Percentiles rank a stretch among this genome's conserved stretches.
Evolutionary conservation across 805 yeast genomes (phyloP).

Genomic region (Naumovozyma dairenensis): DNA sequence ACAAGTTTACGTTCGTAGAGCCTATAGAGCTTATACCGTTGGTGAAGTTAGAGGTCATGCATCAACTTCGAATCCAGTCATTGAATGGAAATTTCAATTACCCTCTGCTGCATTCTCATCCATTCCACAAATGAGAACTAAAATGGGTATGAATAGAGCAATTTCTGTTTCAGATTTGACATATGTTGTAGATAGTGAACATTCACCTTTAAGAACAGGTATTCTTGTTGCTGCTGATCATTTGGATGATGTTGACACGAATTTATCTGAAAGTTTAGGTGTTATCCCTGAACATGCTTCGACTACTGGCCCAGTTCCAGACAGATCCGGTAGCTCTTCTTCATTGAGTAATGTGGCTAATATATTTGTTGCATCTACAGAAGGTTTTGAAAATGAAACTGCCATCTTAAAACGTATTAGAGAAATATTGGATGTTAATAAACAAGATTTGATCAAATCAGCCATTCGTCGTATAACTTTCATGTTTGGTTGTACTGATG

Average conservation of each 20-base stretch:
- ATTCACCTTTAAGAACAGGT: slow-evolving; percentile 70
- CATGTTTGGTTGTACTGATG: slow-evolving; percentile 73
- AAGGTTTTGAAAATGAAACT: slow-evolving; percentile 63
- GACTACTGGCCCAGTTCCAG: slow-evolving; percentile 40
- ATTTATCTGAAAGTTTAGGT: slow-evolving; percentile 65
- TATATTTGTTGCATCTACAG: slow-evolving; percentile 63
- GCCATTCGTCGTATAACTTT: slow-evolving; percentile 89
- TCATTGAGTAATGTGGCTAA: slow-evolving; percentile 72
- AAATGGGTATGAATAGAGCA: slow-evolving; percentile 64
- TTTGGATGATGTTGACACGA: slow-evolving; percentile 84
- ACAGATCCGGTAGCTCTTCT: slow-evolving; percentile 31
- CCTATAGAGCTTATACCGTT: slow-evolving; percentile 91
- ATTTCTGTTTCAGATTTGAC: slow-evolving; percentile 89
- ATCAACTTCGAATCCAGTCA: slow-evolving; percentile 49
- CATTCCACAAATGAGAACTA: slow-evolving; percentile 40
- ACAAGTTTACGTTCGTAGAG: slow-evolving; percentile 92
- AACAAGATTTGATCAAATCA: slow-evolving; percentile 58
- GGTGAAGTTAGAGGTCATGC: slow-evolving; percentile 60
- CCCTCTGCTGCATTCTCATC: slow-evolving; percentile 77
- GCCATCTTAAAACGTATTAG: slow-evolving; percentile 54
- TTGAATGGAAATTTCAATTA: slow-evolving; percentile 82
- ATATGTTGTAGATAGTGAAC: slow-evolving; percentile 66
- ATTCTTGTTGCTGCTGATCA: slow-evolving; percentile 70
- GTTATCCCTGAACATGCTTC: slow-evolving; percentile 42
- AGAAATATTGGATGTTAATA: slow-evolving; percentile 56